Evolutionary conservation across 306 rosid genomes (phyloP).

Genomic region (Quercus variabilis): DNA sequence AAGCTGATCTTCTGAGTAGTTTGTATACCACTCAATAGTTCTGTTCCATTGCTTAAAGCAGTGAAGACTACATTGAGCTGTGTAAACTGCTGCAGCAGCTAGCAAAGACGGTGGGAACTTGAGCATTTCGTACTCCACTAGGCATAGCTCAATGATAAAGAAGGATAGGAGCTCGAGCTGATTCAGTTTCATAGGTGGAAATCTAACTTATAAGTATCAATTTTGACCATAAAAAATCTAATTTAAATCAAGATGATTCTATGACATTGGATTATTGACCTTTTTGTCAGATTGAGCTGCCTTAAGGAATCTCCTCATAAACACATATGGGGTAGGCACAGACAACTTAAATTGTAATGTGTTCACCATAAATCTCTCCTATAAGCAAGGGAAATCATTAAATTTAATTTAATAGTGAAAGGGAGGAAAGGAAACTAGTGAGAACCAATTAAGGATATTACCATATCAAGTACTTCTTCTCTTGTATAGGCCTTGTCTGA

Average conservation of each 20-base stretch:
- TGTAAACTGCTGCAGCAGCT: constrained; percentile 80
- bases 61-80: constrained; percentile 57
- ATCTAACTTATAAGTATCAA: background rate
- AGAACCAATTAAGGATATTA: background rate
- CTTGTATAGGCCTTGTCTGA: constrained; percentile 44
- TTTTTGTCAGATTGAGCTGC: constrained; percentile 37
- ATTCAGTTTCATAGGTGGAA: background rate
- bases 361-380: constrained; percentile 47
- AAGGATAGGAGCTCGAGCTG: constrained; percentile 48
- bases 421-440: background rate
- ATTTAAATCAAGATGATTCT: background rate
- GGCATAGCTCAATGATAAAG: constrained; percentile 78
- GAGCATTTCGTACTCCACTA: constrained; percentile 75
- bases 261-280: constrained; percentile 8
- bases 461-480: constrained; percentile 37
- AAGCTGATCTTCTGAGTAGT: constrained; percentile 65
- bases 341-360: constrained; percentile 38
- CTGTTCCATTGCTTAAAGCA: constrained; percentile 68
- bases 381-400: constrained; percentile 1
- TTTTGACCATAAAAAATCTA: background rate
- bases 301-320: constrained; percentile 43
- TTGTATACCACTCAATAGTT: constrained; percentile 67
- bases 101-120: constrained; percentile 66
- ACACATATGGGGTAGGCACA: constrained; percentile 42
- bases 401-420: constrained; percentile 3